A percentile compares a stretch with the other conserved stretches of the same genome.
Evolutionary conservation across 768 basidiomycete genomes (phyloP).

Genomic region (Boletus rex-veris): DNA sequence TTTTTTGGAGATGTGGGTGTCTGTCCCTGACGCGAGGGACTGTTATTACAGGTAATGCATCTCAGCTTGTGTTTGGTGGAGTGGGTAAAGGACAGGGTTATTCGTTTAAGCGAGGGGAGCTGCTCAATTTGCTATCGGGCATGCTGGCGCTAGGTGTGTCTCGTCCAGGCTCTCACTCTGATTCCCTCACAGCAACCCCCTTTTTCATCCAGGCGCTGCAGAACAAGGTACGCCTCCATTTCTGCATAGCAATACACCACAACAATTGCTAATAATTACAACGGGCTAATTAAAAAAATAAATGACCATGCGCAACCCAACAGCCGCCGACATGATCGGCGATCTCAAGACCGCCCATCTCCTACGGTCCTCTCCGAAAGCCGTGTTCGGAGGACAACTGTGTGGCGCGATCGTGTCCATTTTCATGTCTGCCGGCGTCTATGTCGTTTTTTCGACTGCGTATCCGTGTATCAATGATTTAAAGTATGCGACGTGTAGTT

Average conservation of each 20-base stretch:
- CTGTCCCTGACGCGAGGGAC: background rate
- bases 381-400: constrained; percentile 61
- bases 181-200: background rate
- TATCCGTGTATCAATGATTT: constrained; percentile 50
- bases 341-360: constrained; percentile 72
- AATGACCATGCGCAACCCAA: background rate
- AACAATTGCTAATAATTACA: too few relatives aligned
- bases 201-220: constrained; percentile 15
- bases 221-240: constrained; percentile 19
- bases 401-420: constrained; percentile 56
- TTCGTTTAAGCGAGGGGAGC: constrained; percentile 12
- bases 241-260: too few relatives aligned
- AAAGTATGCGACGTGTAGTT: constrained; percentile 9
- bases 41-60: constrained; percentile 35
- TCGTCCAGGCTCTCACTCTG: too few relatives aligned
- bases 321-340: constrained; percentile 59
- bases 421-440: constrained; percentile 56
- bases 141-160: constrained; percentile 13
- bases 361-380: constrained; percentile 57
- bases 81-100: constrained; percentile 45
- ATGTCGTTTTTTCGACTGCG: constrained; percentile 60
- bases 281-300: too few relatives aligned
- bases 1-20: background rate
- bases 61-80: constrained; percentile 65
- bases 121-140: constrained; percentile 23